phyloP scores from a whole-genome alignment of 2,329 filamentous ascomycete species.

The Nannizziopsis arthrosporioides region DNA sequence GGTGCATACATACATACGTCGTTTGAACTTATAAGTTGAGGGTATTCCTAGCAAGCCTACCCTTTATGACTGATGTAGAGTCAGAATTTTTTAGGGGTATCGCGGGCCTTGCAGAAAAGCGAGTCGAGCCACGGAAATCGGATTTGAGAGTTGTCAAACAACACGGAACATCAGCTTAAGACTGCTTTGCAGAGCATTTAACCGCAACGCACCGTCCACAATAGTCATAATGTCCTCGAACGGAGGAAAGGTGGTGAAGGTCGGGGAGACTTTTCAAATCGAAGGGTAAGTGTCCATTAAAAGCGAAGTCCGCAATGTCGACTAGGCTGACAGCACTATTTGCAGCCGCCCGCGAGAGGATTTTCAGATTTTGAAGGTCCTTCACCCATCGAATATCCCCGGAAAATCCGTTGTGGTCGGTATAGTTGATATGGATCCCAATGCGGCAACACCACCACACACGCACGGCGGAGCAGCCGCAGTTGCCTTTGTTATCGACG shows the following conservation, averaged over 20 bases:
- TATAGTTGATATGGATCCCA: slow-evolving; percentile 12
- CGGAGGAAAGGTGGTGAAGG: slow-evolving; percentile 5
- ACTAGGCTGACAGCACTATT: not conserved
- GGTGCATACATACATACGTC: no score
- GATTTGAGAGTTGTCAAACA: no score
- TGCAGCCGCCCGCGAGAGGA: slow-evolving; percentile 8
- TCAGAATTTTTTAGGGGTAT: no score
- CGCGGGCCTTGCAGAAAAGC: no score
- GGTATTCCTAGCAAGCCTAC: no score
- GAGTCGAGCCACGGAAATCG: no score
- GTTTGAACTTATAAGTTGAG: no score
- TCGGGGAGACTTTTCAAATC: slow-evolving; percentile 6
- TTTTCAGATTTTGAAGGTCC: slow-evolving; percentile 5
- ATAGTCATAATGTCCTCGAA: not conserved
- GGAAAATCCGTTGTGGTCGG: slow-evolving; percentile 14
- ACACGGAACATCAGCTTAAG: no score
- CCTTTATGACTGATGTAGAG: no score
- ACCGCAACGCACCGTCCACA: no score
- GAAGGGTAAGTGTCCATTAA: slow-evolving; percentile 3
- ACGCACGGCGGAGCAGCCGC: slow-evolving; percentile 15
- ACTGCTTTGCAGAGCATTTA: no score
- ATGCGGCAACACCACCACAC: slow-evolving; percentile 15
- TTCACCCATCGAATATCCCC: slow-evolving; percentile 13
- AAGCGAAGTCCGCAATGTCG: not conserved
- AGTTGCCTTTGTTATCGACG: slow-evolving; percentile 9